Evolutionary conservation across 805 yeast genomes (phyloP), one percentile per base, ranked within the genome.

Genomic region (Saturnispora saitoi): DNA sequence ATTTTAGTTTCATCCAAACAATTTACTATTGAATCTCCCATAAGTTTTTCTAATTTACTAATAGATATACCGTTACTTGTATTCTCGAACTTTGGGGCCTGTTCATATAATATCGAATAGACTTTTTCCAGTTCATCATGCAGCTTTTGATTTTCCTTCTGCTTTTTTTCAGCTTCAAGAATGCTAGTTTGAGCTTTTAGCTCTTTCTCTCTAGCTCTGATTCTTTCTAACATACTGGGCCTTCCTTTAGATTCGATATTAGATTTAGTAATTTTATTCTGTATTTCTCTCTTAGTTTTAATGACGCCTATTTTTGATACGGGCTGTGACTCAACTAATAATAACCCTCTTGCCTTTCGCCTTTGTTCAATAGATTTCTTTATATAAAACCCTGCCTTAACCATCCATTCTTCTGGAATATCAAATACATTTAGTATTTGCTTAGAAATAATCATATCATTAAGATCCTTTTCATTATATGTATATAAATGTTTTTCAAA

Each of bases 81-180:
- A 9, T 15, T 6, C 7, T 12, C 12, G 17, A 38, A 29, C 26
- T 38, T 45, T 2, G 48, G 48, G 4, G 40, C 40, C 22, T 46
- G 48, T 17, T 46, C 48, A 34, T 46, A 46, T 1, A 46, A 10
- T 10, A 46, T 46, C 5, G 38, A 26, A 29, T 46, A 46, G 3
- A 40, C 20, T 19, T 20, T 39, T 24, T 39, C 26, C 15, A 46
- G 40, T 17, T 46, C 40, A 19, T 39, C 42, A 9, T 5, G 20
- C 6, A 31, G 12, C 8, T 17, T 39, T 19, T 46, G 43, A 2
- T 24, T 24, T 17, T 39, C 32, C 28, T 40, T 46, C 15, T 19
- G n/a, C 14, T 31, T 24, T 10, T 40, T 39, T 8, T n/a, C 29
- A 12, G 26, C 28, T 12, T 17, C 19, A 8, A 40, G 32, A 12